A percentile compares a stretch with the other conserved stretches of the same genome.
Evolutionary conservation across 768 basidiomycete genomes (phyloP).

Genomic region (Suillus luteus): DNA sequence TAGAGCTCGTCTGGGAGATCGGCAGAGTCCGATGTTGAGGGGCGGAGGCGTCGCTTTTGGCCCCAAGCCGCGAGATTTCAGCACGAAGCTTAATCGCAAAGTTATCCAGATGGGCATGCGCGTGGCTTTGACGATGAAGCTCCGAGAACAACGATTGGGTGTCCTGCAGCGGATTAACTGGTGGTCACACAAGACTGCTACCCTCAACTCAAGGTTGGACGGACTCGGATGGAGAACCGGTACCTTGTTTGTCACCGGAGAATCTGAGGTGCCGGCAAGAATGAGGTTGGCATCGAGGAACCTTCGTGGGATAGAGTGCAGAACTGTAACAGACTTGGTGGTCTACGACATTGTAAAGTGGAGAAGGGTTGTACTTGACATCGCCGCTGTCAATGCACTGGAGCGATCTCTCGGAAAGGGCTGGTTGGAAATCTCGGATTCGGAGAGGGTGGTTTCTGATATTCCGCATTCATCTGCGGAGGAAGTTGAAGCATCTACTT

Average conservation of each 20-base stretch:
- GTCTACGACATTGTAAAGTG: slow-evolving; percentile 87
- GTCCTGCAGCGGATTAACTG: slow-evolving; percentile 74
- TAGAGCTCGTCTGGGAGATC: slow-evolving; percentile 86
- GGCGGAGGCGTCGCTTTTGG: slow-evolving; percentile 95
- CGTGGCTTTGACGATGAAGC: slow-evolving; percentile 82
- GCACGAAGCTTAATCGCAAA: slow-evolving; percentile 90
- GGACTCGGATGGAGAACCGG: slow-evolving; percentile 63
- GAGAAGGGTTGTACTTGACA: slow-evolving; percentile 79
- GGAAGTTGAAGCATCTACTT: neutral
- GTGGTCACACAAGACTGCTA: slow-evolving; percentile 73
- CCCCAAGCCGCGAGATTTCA: slow-evolving; percentile 89
- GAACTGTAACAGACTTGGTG: slow-evolving; percentile 63
- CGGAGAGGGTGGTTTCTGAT: slow-evolving; percentile 14
- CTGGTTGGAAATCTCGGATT: slow-evolving; percentile 9
- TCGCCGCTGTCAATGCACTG: slow-evolving; percentile 78
- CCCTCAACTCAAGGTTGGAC: slow-evolving; percentile 62
- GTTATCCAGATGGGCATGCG: slow-evolving; percentile 92
- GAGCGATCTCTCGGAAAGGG: slow-evolving; percentile 61
- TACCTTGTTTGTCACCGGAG: slow-evolving; percentile 77
- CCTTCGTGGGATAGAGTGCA: slow-evolving; percentile 66
- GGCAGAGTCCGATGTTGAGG: slow-evolving; percentile 80
- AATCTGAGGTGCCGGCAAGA: slow-evolving; percentile 50
- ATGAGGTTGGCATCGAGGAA: slow-evolving; percentile 69
- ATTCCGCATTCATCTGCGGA: neutral
- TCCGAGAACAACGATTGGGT: slow-evolving; percentile 72